Base-by-base conservation (phyloP, 23 red algal species). In the Gracilaria domingensis region DNA sequence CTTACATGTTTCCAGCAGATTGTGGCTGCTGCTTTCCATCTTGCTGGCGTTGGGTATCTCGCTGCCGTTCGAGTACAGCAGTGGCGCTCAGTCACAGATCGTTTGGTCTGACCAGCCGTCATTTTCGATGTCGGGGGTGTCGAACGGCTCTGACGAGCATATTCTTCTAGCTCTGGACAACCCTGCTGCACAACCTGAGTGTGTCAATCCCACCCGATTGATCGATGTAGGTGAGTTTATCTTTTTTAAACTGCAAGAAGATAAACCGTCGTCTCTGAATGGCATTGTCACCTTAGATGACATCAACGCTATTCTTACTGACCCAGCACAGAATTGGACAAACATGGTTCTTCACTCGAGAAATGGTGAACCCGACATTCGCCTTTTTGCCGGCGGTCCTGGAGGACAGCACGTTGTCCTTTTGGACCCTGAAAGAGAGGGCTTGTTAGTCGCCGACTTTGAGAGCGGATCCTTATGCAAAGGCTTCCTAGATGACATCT, bases 51-150 rank as follows among this genome's bases (percentile, higher is more conserved):
- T 71, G 66, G 66, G 12, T 3, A 71, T 71, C 25, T 8, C 66
- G 25, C 66, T 71, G 2, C 66, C 66, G 66, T 71, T 71, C 66
- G 66, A 71, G 25, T 71, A 71, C 25, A 71, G 66, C 66, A 71
- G 66, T 71, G 66, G 66, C 35, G 66, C 66, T 9, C 2, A 36
- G 25, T 34, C 66, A 8, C 66, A 36, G 2, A 17, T 71, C 30
- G 25, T 25, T 39, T 71, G 66, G 66, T 71, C 66, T 18, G 12
- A 39, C 5, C 66, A 36, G 26, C 12, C 3, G 4, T 71, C 66
- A 5, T 26, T 1, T 71, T 71, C 66, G 2, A 3, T 5, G 9
- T 4, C 66, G 17, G 25, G 13, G 4, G 26, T 3, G 66, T 3
- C 30, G 8, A 17, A 29, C 5, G 66, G 14, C 25, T 9, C 66